A percentile compares a stretch with the other conserved stretches of the same genome.
Evolutionary conservation across 345 rosid species (phyloP).

Genomic region (Garcia nutans): DNA sequence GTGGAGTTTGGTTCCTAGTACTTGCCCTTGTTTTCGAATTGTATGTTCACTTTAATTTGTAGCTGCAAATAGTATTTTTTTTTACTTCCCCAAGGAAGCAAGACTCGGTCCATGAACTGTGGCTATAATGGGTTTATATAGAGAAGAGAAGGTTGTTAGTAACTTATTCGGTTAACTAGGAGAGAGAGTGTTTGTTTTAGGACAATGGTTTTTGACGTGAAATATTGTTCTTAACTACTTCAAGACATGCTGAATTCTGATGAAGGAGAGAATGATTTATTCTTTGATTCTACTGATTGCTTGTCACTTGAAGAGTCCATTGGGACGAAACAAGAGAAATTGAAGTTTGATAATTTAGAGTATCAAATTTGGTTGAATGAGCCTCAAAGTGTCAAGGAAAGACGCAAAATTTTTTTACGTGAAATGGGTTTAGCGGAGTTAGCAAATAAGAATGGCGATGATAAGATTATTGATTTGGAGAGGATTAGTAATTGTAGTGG

Average conservation of each 20-base stretch:
- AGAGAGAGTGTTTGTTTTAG: background rate
- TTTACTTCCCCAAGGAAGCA: constrained; percentile 20
- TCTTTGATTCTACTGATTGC: constrained; percentile 65
- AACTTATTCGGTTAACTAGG: constrained; percentile 28
- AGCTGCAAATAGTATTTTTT: constrained; percentile 20
- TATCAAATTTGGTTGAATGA: constrained; percentile 59
- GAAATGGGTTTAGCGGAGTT: constrained; percentile 50
- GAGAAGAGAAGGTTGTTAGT: constrained; percentile 7
- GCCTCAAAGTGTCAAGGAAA: constrained; percentile 63
- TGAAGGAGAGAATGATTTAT: constrained; percentile 49
- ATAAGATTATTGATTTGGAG: constrained; percentile 26
- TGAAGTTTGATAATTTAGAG: constrained; percentile 18
- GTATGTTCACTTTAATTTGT: constrained; percentile 12
- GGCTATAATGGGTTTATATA: constrained; percentile 33
- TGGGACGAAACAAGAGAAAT: constrained; percentile 27
- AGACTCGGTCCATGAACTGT: constrained; percentile 49
- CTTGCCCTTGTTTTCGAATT: constrained; percentile 32
- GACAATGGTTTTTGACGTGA: constrained; percentile 34
- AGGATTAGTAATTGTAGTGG: constrained; percentile 48
- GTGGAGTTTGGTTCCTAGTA: constrained; percentile 43
- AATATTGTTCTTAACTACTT: constrained; percentile 28
- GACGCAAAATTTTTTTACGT: constrained; percentile 52
- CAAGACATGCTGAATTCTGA: constrained; percentile 52
- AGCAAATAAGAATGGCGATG: constrained; percentile 10
- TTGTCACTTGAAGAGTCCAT: constrained; percentile 36